phyloP scores from a whole-genome alignment of 306 rosid genomes.

The Ammopiptanthus mongolicus region DNA sequence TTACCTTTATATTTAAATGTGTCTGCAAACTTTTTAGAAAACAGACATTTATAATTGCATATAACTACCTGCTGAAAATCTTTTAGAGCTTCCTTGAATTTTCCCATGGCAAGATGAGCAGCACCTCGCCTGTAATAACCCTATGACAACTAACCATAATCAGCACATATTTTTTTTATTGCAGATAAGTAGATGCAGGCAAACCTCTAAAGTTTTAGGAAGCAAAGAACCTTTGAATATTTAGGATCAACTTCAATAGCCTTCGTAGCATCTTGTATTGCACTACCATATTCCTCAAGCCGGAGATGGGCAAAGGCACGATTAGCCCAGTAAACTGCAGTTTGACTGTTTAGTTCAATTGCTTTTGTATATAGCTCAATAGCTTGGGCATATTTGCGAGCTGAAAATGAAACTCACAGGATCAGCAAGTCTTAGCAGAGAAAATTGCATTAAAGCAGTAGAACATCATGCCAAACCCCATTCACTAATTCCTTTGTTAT shows the following conservation, averaged over 20 bases:
- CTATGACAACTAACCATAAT: conserved; percentile 42
- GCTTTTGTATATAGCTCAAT: conserved; percentile 86
- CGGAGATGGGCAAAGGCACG: conserved; percentile 94
- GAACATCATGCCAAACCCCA: conserved; percentile 6
- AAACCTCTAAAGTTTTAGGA: not conserved
- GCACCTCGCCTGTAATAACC: conserved; percentile 97
- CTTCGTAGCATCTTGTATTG: conserved; percentile 86
- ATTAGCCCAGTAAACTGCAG: conserved; percentile 89
- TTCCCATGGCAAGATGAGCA: conserved; percentile 90
- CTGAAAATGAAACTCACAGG: conserved; percentile 48
- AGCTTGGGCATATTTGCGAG: conserved; percentile 79
- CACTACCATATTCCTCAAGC: conserved; percentile 97
- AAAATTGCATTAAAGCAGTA: not conserved
- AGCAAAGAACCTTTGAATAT: conserved; percentile 72
- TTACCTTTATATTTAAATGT: not conserved
- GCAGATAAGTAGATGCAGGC: conserved; percentile 6
- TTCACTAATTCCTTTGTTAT: not conserved
- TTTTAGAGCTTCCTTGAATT: conserved; percentile 89
- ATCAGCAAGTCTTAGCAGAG: conserved; percentile 23
- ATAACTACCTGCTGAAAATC: conserved; percentile 89
- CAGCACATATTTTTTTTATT: conserved; percentile 9
- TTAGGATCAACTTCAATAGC: conserved; percentile 92
- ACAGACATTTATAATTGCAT: conserved; percentile 3
- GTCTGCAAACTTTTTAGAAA: not conserved
- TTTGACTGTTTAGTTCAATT: conserved; percentile 64